phyloP scores from a whole-genome alignment of 805 yeast species.

The Cyberlindnera mississippiensis region DNA sequence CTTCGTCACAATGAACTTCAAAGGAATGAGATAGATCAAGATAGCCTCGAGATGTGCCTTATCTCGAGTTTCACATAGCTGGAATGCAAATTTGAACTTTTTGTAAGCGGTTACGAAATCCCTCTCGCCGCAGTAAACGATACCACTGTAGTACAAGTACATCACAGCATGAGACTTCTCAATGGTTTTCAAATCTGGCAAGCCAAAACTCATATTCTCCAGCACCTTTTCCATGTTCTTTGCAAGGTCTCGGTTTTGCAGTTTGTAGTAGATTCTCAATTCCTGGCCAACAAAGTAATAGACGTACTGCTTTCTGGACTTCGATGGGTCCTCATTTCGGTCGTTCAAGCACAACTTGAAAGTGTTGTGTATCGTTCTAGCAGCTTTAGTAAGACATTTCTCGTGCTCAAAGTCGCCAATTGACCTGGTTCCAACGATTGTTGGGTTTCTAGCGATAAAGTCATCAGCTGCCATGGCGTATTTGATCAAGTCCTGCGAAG shows the following conservation, averaged over 20 bases:
- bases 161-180: constrained; percentile 54
- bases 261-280: constrained; percentile 62
- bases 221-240: constrained; percentile 70
- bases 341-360: constrained; percentile 79
- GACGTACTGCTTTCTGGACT: constrained; percentile 58
- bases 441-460: constrained; percentile 20
- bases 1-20: constrained; percentile 47
- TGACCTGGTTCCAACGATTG: constrained; percentile 1
- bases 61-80: constrained; percentile 15
- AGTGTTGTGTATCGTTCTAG: constrained; percentile 63
- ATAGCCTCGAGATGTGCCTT: constrained; percentile 35
- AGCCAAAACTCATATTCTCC: constrained; percentile 44
- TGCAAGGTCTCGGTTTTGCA: constrained; percentile 68
- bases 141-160: constrained; percentile 66
- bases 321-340: constrained; percentile 46
- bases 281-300: constrained; percentile 69
- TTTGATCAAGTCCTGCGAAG: constrained; percentile 36
- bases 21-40: constrained; percentile 59
- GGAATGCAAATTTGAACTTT: constrained; percentile 47
- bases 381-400: constrained; percentile 46
- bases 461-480: constrained; percentile 24
- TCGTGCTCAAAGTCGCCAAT: constrained; percentile 28
- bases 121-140: constrained; percentile 60
- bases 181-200: constrained; percentile 45
- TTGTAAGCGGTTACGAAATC: constrained; percentile 49